Conservation (phyloP, 116 monocot species). For the Zostera marina region DNA sequence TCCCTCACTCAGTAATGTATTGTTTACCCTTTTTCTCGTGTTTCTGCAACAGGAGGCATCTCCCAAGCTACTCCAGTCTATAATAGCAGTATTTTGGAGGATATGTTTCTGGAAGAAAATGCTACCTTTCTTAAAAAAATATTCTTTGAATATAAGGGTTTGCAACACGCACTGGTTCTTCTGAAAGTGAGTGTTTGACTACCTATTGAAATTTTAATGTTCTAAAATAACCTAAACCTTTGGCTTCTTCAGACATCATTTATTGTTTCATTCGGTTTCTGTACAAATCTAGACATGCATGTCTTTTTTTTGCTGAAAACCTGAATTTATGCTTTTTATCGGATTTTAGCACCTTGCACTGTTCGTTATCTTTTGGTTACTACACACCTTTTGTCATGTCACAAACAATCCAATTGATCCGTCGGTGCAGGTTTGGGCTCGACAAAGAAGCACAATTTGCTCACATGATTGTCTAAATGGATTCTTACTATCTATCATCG, state of each 20-base stretch:
- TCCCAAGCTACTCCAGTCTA: constrained; percentile 64
- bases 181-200: constrained; percentile 40
- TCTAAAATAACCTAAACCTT: too few species aligned
- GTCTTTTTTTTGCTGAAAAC: not conserved
- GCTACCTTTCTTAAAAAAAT: constrained; percentile 42
- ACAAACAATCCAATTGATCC: constrained; percentile 7
- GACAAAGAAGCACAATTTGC: constrained; percentile 68
- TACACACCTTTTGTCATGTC: too few species aligned
- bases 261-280: too few species aligned
- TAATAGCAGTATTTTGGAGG: constrained; percentile 87
- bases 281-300: not conserved
- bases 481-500: constrained; percentile 53
- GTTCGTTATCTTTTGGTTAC: too few species aligned
- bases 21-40: not conserved
- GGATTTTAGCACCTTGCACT: too few species aligned
- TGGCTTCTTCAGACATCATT: too few species aligned
- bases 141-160: constrained; percentile 39
- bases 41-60: constrained; percentile 22
- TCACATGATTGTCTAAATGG: constrained; percentile 81
- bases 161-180: constrained; percentile 63
- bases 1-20: too few species aligned
- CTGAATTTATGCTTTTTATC: not conserved
- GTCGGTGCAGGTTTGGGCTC: constrained; percentile 66
- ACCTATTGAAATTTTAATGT: too few species aligned
- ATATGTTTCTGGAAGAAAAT: constrained; percentile 89